phyloP scores from a whole-genome alignment of 257 asterid species.

The Ehretia macrophylla region DNA sequence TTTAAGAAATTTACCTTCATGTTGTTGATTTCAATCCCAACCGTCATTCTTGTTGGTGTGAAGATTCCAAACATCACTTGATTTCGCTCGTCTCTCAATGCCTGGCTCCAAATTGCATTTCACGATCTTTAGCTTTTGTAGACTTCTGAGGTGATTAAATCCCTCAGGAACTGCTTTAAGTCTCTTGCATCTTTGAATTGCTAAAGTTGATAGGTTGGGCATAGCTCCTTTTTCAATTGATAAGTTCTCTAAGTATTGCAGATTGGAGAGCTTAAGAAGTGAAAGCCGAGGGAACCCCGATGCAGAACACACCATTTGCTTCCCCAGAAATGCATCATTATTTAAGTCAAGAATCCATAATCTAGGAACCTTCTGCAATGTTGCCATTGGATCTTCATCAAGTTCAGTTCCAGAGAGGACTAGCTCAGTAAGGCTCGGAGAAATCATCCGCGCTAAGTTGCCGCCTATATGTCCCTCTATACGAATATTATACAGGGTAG shows the following conservation, averaged over 20 bases:
- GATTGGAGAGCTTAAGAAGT: constrained; percentile 14
- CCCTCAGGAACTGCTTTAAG: constrained; percentile 8
- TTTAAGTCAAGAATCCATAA: constrained; percentile 17
- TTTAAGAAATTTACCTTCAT: too few relatives aligned
- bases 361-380: constrained; percentile 9
- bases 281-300: constrained; percentile 16
- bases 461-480: constrained; percentile 14
- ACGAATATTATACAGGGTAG: neutral
- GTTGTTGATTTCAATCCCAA: too few relatives aligned
- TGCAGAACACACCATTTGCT: constrained; percentile 1
- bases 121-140: neutral
- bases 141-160: neutral
- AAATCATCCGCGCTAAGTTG: neutral
- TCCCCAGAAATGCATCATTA: constrained; percentile 16
- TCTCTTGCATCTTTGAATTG: constrained; percentile 5
- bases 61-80: too few relatives aligned
- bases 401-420: constrained; percentile 15
- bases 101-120: constrained; percentile 7
- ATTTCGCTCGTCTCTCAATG: too few relatives aligned
- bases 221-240: constrained; percentile 10
- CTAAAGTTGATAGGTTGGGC: constrained; percentile 22
- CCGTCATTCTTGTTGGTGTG: too few relatives aligned
- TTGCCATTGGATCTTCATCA: constrained; percentile 16
- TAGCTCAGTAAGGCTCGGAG: constrained; percentile 8
- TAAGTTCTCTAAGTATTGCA: constrained; percentile 17